Conservation (phyloP, 140 eudicot genomes). For the Senecio squalidus region DNA sequence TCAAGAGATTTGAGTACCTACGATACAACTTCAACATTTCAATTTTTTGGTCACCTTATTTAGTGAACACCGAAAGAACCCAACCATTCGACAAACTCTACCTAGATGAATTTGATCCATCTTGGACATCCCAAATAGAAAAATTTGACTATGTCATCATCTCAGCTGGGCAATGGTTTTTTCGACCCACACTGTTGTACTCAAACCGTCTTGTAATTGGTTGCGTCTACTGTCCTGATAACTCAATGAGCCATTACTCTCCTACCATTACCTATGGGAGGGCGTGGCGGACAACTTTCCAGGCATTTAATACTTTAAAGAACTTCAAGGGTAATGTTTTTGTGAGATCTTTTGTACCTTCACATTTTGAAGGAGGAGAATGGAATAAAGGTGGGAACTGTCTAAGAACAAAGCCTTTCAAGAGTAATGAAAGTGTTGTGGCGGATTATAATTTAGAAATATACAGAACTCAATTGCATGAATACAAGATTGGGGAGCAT, state of each 20-base stretch:
- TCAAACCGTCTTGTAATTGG: conserved; percentile 33
- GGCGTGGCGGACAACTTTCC: conserved; percentile 52
- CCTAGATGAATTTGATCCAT: conserved; percentile 48
- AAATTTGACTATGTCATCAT: conserved; percentile 41
- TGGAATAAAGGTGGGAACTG: conserved; percentile 72
- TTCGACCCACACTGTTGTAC: conserved; percentile 44
- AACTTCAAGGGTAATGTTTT: conserved; percentile 38
- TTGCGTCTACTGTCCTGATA: conserved; percentile 36
- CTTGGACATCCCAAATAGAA: conserved; percentile 41
- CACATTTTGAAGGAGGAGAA: conserved; percentile 58
- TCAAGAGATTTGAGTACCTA: conserved; percentile 31
- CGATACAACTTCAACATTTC: conserved; percentile 48
- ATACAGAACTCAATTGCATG: conserved; percentile 42
- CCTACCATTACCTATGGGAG: conserved; percentile 29
- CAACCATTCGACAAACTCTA: conserved; percentile 46
- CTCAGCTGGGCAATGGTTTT: conserved; percentile 65
- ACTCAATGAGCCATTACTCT: conserved; percentile 31
- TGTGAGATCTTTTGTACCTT: conserved; percentile 50
- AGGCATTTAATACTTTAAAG: conserved; percentile 29
- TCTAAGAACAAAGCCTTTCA: conserved; percentile 41
- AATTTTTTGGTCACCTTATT: conserved; percentile 39
- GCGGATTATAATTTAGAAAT: conserved; percentile 39
- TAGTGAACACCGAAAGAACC: conserved; percentile 39
- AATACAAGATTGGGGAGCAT: conserved; percentile 34
- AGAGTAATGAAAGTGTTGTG: conserved; percentile 35